Evolutionary conservation across 805 yeast species (phyloP).

Genomic region (Saccharomycopsis sp.): DNA sequence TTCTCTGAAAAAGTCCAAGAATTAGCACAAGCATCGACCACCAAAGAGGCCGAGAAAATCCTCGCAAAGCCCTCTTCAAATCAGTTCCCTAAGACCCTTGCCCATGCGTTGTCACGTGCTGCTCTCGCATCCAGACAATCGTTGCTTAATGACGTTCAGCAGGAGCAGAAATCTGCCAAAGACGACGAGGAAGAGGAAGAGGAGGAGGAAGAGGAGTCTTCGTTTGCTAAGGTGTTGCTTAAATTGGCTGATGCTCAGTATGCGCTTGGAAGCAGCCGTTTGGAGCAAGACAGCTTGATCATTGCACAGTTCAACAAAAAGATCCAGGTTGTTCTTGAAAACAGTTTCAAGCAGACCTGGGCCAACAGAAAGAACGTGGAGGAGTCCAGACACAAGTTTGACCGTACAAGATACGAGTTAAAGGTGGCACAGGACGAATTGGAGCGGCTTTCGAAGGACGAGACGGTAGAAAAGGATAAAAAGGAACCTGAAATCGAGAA

Average conservation of each 20-base stretch:
- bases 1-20: constrained; percentile 51
- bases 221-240: constrained; percentile 48
- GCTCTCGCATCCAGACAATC: constrained; percentile 45
- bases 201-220: constrained; percentile 37
- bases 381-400: constrained; percentile 62
- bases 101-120: constrained; percentile 60
- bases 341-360: constrained; percentile 54
- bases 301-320: constrained; percentile 52
- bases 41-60: constrained; percentile 59
- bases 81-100: constrained; percentile 59
- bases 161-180: constrained; percentile 7
- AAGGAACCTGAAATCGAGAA: constrained; percentile 13
- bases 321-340: constrained; percentile 45
- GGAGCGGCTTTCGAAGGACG: constrained; percentile 12
- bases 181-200: constrained; percentile 23
- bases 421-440: constrained; percentile 29
- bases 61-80: constrained; percentile 32
- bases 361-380: constrained; percentile 64
- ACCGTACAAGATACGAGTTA: constrained; percentile 56
- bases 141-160: constrained; percentile 27
- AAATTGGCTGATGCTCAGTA: constrained; percentile 50
- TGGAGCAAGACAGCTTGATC: constrained; percentile 62
- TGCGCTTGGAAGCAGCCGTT: constrained; percentile 60
- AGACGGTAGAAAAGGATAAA: constrained; percentile 11
- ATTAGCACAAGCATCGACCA: constrained; percentile 55